Base-by-base conservation (phyloP, 2,329 filamentous ascomycete species). In the Penicillium glabrum region DNA sequence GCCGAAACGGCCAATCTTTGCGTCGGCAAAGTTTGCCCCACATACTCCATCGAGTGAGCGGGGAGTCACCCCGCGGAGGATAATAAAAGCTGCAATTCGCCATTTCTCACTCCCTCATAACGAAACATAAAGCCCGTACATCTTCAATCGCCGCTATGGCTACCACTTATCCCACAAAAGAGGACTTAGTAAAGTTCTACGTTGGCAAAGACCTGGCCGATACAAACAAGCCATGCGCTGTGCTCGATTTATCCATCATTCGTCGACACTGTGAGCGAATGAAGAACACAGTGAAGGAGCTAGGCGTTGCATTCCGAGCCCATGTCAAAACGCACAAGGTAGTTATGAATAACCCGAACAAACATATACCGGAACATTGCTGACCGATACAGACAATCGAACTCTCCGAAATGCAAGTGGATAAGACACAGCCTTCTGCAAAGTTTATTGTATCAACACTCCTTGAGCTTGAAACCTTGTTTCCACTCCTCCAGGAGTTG, bases 261-360 rank as follows among this genome's bases (percentile, higher is more conserved):
- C 78, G 83, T 53, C 77, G 80, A 48, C 91, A 93, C 67, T 93
- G 90, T 72, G 74, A 79, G 58, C 79, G 84, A 35, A 93, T 95
- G 89, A 82, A 91, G 7, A 78, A 85, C 13, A 83, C 89, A 0
- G 82, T 83, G 14, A 71, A 81, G 41, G 75, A 76, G 49, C 74
- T 93, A 14, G 78, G 81, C 0, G 79, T 93, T 24, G 82, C 81
- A 7, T 93, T 91, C 78, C 80, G 90, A 57, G 87, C 88, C 1
- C 90, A 95, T 71, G 85, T 93, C 58, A 95, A 95, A 75, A 92
- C 89, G 23, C 90, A 95, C 72, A 95, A 95, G 79, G 88, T 88
- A 73, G 67, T 4, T 53, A 4, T 0, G 1, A 29, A 29, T 29
- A 10, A 8, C 16, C 7, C 11, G 13, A 21, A 9, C 5, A 24